Evolutionary conservation across 768 basidiomycete species (phyloP), one percentile per base, ranked within the genome.

Genomic region (Favolaschia claudopus): DNA sequence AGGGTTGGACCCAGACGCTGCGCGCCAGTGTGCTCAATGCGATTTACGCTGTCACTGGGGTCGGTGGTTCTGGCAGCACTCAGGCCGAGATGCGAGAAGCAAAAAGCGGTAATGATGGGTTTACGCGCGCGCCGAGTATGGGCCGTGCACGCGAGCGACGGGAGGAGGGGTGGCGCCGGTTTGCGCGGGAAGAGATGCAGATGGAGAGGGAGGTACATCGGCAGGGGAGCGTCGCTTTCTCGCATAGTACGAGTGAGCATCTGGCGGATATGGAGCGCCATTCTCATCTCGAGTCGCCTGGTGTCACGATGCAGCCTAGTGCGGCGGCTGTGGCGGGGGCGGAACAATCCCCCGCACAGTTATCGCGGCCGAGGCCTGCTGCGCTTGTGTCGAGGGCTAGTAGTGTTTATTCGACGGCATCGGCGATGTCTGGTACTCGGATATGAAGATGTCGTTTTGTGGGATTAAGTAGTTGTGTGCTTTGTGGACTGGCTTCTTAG

Each of bases 41-140:
- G 19, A 32, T 60, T 1, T 38, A 53, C 5, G 58, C 54, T 7
- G 58, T 64, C 9, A 53, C 63, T n/a, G 58, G 62, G 9, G 43
- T n/a, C 40, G 46, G 20, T 17, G 28, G 24, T 31, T 19, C 19
- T 3, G 31, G 44, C n/a, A 7, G 24, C 24, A 7, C n/a, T 19
- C 2, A 1, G 25, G 12, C 34, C 42, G 29, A 39, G 13, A 25
- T 24, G 12, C 5, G 33, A 7, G 49, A 52, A 19, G 51, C 24
- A 3, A 25, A 10, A n/a, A n/a, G n/a, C n/a, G n/a, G n/a, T 17
- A 55, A 53, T 8, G 63, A 64, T 45, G 39, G 50, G 49, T 58
- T 64, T 38, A 64, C 63, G 36, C 49, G 19, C 28, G 50, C 44
- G 34, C 63, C 63, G 39, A 60, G 37, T 14, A 60, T 44, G 54